Percentiles rank a stretch among this genome's conserved stretches.
These are phyloP conservation scores for Hymenoscyphus fraxineus DNA, from an alignment of 2,329 filamentous ascomycete species.

Conservation along the genomic window DNA sequence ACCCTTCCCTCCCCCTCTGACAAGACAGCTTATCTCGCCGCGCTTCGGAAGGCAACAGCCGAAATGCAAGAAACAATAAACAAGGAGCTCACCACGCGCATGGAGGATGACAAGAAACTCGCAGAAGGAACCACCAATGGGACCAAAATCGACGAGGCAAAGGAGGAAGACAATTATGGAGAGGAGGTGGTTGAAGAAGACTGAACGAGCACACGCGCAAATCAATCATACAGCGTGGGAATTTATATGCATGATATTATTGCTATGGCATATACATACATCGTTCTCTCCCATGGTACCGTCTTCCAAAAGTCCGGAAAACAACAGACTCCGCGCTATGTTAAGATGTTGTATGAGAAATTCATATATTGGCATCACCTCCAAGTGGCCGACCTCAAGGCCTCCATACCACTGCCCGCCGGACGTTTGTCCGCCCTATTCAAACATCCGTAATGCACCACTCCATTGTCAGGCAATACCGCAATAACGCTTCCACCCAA, in stretches of 20 bases:
- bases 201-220: slow-evolving; percentile 33
- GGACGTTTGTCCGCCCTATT: slow-evolving; percentile 42
- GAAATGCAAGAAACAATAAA: slow-evolving; percentile 66
- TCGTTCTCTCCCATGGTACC: not conserved
- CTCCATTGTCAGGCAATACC: slow-evolving; percentile 77
- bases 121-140: slow-evolving; percentile 36
- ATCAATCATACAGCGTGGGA: not conserved
- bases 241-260: slow-evolving; percentile 10
- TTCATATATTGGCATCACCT: slow-evolving; percentile 13
- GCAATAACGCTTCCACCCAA: slow-evolving; percentile 88
- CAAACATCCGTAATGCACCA: slow-evolving; percentile 79
- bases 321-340: slow-evolving; percentile 27
- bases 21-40: slow-evolving; percentile 57
- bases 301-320: not conserved
- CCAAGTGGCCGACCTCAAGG: slow-evolving; percentile 25
- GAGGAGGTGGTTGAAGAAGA: slow-evolving; percentile 74
- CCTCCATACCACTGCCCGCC: slow-evolving; percentile 19
- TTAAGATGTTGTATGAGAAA: slow-evolving; percentile 14
- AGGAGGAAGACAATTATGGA: slow-evolving; percentile 76
- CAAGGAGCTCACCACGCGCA: slow-evolving; percentile 64
- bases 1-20: slow-evolving; percentile 41
- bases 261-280: slow-evolving; percentile 17
- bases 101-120: slow-evolving; percentile 66
- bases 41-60: slow-evolving; percentile 54
- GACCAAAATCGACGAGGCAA: slow-evolving; percentile 29